Conservation (phyloP, 305 asterid species). For the Plantago rigida region DNA sequence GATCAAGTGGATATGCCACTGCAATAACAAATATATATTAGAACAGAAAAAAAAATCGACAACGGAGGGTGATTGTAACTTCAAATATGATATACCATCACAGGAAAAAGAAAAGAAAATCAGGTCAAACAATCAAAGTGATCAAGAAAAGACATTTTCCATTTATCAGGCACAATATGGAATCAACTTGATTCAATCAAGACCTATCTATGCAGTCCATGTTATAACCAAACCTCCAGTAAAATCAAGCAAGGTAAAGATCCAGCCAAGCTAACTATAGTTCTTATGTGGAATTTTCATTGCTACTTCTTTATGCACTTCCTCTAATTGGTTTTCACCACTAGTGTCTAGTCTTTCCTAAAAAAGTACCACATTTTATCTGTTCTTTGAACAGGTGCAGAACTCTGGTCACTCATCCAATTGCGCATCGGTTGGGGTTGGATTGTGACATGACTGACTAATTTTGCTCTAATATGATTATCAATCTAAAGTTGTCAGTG, state of each 20-base stretch:
- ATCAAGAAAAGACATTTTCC: neutral
- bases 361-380: slow-evolving; percentile 9
- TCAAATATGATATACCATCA: neutral
- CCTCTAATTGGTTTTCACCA: slow-evolving; percentile 7
- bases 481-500: slow-evolving; percentile 19
- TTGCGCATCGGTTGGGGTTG: neutral
- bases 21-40: slow-evolving; percentile 28
- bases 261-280: neutral
- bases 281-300: neutral
- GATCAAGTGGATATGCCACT: slow-evolving; percentile 76
- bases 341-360: slow-evolving; percentile 4
- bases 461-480: slow-evolving; percentile 13
- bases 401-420: too few species aligned
- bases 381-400: slow-evolving; percentile 2
- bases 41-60: neutral
- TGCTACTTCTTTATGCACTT: neutral
- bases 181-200: neutral
- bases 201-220: neutral
- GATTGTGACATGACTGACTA: slow-evolving; percentile 2
- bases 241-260: slow-evolving; percentile 4
- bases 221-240: neutral
- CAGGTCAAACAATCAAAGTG: neutral
- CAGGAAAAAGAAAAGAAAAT: neutral
- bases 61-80: neutral
- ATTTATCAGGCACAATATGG: neutral